Evolutionary conservation across 2,329 filamentous ascomycete species (phyloP), one percentile per base, ranked within the genome.

Genomic region (Gyromitra esculenta): DNA sequence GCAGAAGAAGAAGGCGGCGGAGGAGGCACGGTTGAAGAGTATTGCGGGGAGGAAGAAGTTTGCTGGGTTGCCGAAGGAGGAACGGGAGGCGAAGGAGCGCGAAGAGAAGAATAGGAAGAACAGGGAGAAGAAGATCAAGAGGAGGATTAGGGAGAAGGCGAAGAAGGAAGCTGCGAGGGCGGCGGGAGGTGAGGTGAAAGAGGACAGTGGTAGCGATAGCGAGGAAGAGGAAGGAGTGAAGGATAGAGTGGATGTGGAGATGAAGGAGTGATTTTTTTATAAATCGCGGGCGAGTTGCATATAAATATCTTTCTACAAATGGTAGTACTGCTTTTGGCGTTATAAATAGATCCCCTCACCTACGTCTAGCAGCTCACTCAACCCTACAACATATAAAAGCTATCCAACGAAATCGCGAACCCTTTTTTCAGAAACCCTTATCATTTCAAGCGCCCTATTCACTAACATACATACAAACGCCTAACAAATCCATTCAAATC

Each of bases 141-240:
- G 83, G 45, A 82, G 82, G 1, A 83, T 84, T 21, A 84, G 85
- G 79, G 83, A 84, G 45, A 78, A 62, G 41, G 56, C 65, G 9
- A 78, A 76, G 57, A 78, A 77, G 31, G 35, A 31, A 11, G 66
- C 66, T 15, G 54, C 64, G 37, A 67, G 21, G 21, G 50, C 31
- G 5, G 66, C 31, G 41, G 65, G 21, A 21, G 59, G 15, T 13
- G 39, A 21, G 8, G 31, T n/a, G 62, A 35, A 31, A 48, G 56
- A 56, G 13, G 18, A 15, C 21, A 13, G 41, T 37, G 50, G 21
- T 2, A 50, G 66, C 48, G 66, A 48, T n/a, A 59, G 35, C 21
- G 59, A 59, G 11, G 21, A 2, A 1, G 67, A 41, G 43, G 25
- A 31, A 3, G 56, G 25, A 9, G 7, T 5, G 6, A 9, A 41